Evolutionary conservation across 495 filamentous ascomycete genomes (phyloP), one percentile per base, ranked within the genome.

Genomic region (Aspergillus avenaceus): DNA sequence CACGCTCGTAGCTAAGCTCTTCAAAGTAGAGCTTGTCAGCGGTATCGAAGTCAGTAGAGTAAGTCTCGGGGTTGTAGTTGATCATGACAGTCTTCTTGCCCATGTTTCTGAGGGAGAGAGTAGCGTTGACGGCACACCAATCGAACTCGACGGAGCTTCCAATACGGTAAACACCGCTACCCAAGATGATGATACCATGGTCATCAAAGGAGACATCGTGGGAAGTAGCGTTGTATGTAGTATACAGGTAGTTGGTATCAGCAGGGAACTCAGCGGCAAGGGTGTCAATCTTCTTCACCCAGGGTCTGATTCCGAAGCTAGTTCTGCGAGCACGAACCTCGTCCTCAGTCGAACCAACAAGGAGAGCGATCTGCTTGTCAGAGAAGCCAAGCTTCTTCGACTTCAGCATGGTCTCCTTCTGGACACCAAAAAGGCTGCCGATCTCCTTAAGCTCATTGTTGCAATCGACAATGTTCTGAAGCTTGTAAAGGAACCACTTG

Each of bases 111-210:
- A 98, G 83, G 6, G 93, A 97, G 47, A 93, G 86, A 49, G 97
- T 92, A 5, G 92, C 90, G 46, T 91, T 79, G 25, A 98, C 93
- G 11, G 93, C 95, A 66, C 93, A 98, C 93, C 93, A 98, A 66
- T 98, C 93, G 64, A 98, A 98, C 64, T 98, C 93, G 45, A 98
- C 93, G 0, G 91, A 96, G 1, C 91, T 96, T 37, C 93, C 93
- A 59, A 98, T 98, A 55, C 93, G 83, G 73, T 98, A 98, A 19
- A 98, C 93, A 65, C 93, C 93, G 12, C 92, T 97, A 11, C 93
- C 93, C 21, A 98, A 75, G 7, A 98, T 93, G 91, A 97, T 98
- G 37, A 86, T 83, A 63, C 93, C 93, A 52, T 88, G 82, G 60
- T 98, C 93, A 27, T 88, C 74, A 53, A 97, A 97, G 11, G 60